Evolutionary conservation across 2,329 filamentous ascomycete genomes (phyloP).

Genomic region (Fusarium sp.): DNA sequence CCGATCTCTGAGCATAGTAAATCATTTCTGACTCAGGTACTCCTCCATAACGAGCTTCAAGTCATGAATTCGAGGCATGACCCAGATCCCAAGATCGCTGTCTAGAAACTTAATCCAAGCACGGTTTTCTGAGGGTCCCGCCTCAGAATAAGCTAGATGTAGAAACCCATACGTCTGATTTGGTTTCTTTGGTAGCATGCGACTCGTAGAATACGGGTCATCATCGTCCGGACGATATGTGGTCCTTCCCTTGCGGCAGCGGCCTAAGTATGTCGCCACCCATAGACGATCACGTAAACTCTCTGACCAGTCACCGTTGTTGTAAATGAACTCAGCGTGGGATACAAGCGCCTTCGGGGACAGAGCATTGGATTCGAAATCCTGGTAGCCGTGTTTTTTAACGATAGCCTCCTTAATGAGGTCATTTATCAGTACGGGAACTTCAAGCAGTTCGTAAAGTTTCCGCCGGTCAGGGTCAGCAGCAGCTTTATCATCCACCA

Average conservation of each 20-base stretch:
- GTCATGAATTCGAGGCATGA: background rate
- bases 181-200: background rate
- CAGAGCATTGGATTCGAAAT: background rate
- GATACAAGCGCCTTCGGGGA: background rate
- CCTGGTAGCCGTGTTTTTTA: background rate
- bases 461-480: background rate
- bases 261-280: background rate
- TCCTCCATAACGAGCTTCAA: background rate
- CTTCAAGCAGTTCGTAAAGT: background rate
- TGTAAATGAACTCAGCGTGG: slow-evolving; percentile 4
- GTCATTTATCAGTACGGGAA: background rate
- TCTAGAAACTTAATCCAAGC: slow-evolving; percentile 1
- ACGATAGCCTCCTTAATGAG: background rate
- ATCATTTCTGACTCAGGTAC: background rate
- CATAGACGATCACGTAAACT: background rate
- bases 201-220: background rate
- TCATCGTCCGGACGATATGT: slow-evolving; percentile 7
- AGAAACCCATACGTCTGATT: background rate
- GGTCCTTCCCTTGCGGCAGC: background rate
- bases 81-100: background rate
- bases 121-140: background rate
- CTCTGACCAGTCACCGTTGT: background rate
- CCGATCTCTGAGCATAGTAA: background rate
- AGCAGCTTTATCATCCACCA: background rate
- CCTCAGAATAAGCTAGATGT: background rate